phyloP scores from a whole-genome alignment of 2,329 filamentous ascomycete species.

The Aureobasidium sp. region DNA sequence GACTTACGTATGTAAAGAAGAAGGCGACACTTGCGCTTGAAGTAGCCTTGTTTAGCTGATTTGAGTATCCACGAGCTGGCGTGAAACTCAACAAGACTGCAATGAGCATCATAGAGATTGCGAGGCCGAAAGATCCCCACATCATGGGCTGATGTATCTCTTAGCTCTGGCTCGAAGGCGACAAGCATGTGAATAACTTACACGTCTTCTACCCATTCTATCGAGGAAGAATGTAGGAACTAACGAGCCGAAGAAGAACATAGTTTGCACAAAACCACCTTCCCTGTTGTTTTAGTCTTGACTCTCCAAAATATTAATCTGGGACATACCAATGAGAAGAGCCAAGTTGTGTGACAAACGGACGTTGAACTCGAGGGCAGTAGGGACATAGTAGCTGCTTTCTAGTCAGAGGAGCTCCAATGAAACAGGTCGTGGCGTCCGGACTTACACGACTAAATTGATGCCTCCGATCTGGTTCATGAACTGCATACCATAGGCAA shows the following conservation, averaged over 20 bases:
- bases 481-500: slow-evolving; percentile 35
- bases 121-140: slow-evolving; percentile 28
- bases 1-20: slow-evolving; percentile 37
- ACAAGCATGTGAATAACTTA: not conserved
- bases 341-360: slow-evolving; percentile 38
- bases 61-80: slow-evolving; percentile 23
- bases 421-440: too few species aligned
- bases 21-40: slow-evolving; percentile 42
- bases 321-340: slow-evolving; percentile 33
- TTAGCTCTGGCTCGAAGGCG: not conserved
- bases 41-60: slow-evolving; percentile 32
- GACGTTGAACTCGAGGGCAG: slow-evolving; percentile 41
- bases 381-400: slow-evolving; percentile 35
- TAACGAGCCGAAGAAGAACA: slow-evolving; percentile 38
- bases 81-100: slow-evolving; percentile 39
- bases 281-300: not conserved
- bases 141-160: slow-evolving; percentile 24
- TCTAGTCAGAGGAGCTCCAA: not conserved
- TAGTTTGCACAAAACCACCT: slow-evolving; percentile 34
- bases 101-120: slow-evolving; percentile 35
- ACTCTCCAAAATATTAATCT: too few species aligned
- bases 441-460: slow-evolving; percentile 31
- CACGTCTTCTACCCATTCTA: slow-evolving; percentile 29
- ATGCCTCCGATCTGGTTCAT: slow-evolving; percentile 36
- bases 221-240: slow-evolving; percentile 42